phyloP scores from a whole-genome alignment of 768 basidiomycete genomes.

The Lyophyllum decastes region DNA sequence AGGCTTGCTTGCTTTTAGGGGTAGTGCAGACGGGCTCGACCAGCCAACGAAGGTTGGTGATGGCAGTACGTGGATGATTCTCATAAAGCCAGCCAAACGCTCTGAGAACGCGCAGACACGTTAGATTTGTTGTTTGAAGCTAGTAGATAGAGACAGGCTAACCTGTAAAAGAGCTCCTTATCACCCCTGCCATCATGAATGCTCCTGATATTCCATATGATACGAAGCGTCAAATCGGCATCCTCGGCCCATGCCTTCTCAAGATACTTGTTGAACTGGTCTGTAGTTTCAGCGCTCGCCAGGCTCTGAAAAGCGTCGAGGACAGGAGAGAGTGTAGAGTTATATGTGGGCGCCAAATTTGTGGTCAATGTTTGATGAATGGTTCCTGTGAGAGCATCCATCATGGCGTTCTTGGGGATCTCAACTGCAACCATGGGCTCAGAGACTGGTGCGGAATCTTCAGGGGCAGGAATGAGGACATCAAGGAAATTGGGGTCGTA shows the following conservation, averaged over 20 bases:
- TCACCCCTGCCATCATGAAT: slow-evolving; percentile 72
- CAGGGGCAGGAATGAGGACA: slow-evolving; percentile 45
- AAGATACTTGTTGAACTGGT: slow-evolving; percentile 36
- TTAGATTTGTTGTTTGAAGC: not conserved
- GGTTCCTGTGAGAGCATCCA: slow-evolving; percentile 49
- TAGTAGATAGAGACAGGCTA: not conserved
- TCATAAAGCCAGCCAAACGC: slow-evolving; percentile 71
- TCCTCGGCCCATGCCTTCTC: slow-evolving; percentile 59
- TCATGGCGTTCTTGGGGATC: slow-evolving; percentile 47
- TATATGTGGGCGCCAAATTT: slow-evolving; percentile 52
- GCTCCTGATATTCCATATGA: slow-evolving; percentile 70
- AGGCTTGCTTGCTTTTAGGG: slow-evolving; percentile 26
- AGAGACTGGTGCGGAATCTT: not conserved
- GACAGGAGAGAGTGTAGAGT: slow-evolving; percentile 49
- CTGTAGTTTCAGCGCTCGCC: slow-evolving; percentile 20
- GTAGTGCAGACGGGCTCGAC: slow-evolving; percentile 51
- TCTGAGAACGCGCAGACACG: slow-evolving; percentile 22
- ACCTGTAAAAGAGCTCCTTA: slow-evolving; percentile 62
- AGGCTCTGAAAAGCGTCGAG: slow-evolving; percentile 61
- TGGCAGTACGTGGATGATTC: slow-evolving; percentile 69
- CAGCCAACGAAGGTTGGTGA: slow-evolving; percentile 56
- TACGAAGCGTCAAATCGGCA: slow-evolving; percentile 53
- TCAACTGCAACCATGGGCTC: not conserved
- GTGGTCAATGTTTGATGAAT: slow-evolving; percentile 47
- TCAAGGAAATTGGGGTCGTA: slow-evolving; percentile 58